Evolutionary conservation across 805 yeast species (phyloP), one percentile per base, ranked within the genome.

Genomic region (Huiozyma naganishii): DNA sequence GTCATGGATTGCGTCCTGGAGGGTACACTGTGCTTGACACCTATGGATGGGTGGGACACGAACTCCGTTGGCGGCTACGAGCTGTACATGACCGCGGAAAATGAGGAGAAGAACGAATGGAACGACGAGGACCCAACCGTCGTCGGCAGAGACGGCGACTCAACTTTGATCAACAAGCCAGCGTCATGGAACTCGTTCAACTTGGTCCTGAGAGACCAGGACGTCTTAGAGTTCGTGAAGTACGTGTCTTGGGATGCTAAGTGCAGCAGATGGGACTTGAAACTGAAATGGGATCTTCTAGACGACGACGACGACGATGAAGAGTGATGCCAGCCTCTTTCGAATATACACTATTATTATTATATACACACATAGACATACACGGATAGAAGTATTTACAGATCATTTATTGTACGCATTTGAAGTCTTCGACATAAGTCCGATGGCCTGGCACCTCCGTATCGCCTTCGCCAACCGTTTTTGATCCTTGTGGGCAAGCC

Each of bases 31-130:
- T 77, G 80, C 44, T 61, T 92, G 38, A 90, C 97, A 0, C 95
- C 96, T 0, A 73, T 83, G 2, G 49, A 48, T 40, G 85, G 85
- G 35, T 90, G 97, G 96, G 85, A 78, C 40, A 69, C 76, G 32
- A 95, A 95, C n/a, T 95, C 86, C 7, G 66, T 72, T 40, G 99
- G 99, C 33, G 99, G 97, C 1, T 92, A 94, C 64, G 97, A 92
- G 57, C 68, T 94, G 42, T 81, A 90, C 56, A 85, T 92, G 95
- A 68, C 72, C n/a, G 67, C 72, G 47, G 76, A 75, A 38, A 71
- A 65, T 2, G 68, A 60, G 4, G 65, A 55, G 29, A 65, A 61
- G 27, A 17, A 17, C 23, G 72, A 66, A 2, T 42, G 41, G 7
- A 66, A 56, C 30, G 65, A 60, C 30, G 87, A 81, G 47, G 96